Base-by-base conservation (phyloP, 768 basidiomycete genomes). In the Paxillus rubicundulus region DNA sequence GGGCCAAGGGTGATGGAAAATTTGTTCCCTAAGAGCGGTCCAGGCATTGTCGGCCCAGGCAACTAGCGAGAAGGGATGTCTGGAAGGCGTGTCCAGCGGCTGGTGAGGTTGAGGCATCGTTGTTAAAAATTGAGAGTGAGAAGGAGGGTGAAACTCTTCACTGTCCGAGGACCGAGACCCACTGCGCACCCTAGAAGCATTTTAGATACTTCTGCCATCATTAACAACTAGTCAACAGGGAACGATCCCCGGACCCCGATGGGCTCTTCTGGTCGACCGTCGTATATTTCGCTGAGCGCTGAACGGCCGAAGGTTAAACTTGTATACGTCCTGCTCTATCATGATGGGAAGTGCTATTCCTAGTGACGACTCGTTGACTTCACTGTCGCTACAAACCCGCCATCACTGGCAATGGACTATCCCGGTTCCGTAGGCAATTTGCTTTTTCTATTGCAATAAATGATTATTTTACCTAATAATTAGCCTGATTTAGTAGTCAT, bases 1-100 rank as follows among this genome's bases (percentile, higher is more conserved):
- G n/a, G n/a, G 54, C 75, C 76, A 80, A 16, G 74, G 73, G 8
- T 71, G 71, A 28, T 59, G 69, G 51, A 82, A 70, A 1, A 71
- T 71, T n/a, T 67, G 56, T 56, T 79, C 78, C 1, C 67, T 51
- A n/a, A 74, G 47, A 16, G 59, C 45, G 52, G 74, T 74, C 77
- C 77, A 79, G 30, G 70, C 67, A 14, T 57, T 65, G 56, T 80
- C 78, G 12, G 70, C 70, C 7, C 78, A 53, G 7, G 68, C 72
- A 28, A 68, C 60, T 32, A 78, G n/a, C 10, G 80, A 80, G 54
- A 74, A 71, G 3, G 75, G 60, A 50, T 79, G 73, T 54, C 75
- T 78, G 33, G 74, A 63, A 16, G 74, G 66, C 13, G 72, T 74
- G 52, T 74, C 68, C 17, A 77, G 65, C 40, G 72, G 24, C 24